A percentile compares a stretch with the other conserved stretches of the same genome.
Conservation (phyloP, 1,139 yeast genomes). For the Pichia norvegensis region DNA sequence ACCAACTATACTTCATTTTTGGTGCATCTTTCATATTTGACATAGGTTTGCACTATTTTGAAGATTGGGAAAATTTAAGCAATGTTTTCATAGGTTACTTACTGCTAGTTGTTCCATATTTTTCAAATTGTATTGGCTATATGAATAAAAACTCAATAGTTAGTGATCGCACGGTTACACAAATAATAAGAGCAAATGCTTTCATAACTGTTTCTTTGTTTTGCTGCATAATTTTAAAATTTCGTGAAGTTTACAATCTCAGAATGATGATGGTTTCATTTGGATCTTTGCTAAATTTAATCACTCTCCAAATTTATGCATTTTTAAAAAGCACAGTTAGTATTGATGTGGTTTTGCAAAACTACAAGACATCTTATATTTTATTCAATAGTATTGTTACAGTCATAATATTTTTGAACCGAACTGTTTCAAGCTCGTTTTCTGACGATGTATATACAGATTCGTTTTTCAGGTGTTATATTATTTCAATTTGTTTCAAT, state of each 20-base stretch:
- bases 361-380: conserved; percentile 22
- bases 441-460: background rate
- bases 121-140: background rate
- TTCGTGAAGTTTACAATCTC: conserved; percentile 18
- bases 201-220: conserved; percentile 7
- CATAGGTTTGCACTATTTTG: background rate
- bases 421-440: conserved; percentile 9
- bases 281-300: conserved; percentile 23
- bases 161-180: background rate
- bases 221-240: conserved; percentile 9
- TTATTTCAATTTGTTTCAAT: conserved; percentile 13
- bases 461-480: conserved; percentile 7
- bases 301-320: conserved; percentile 9
- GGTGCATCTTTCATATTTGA: conserved; percentile 6
- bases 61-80: background rate
- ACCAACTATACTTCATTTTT: conserved; percentile 17
- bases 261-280: conserved; percentile 25
- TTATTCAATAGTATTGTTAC: conserved; percentile 21
- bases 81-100: conserved; percentile 18
- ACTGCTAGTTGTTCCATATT: conserved; percentile 16
- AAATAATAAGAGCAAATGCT: background rate
- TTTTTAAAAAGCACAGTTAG: conserved; percentile 17
- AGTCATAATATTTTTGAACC: conserved; percentile 17
- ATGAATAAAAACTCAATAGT: background rate
- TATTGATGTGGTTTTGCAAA: conserved; percentile 17